Percentiles rank a stretch among this genome's conserved stretches.
Evolutionary conservation across 805 yeast genomes (phyloP).

Genomic region (Allodekkera sacchari): DNA sequence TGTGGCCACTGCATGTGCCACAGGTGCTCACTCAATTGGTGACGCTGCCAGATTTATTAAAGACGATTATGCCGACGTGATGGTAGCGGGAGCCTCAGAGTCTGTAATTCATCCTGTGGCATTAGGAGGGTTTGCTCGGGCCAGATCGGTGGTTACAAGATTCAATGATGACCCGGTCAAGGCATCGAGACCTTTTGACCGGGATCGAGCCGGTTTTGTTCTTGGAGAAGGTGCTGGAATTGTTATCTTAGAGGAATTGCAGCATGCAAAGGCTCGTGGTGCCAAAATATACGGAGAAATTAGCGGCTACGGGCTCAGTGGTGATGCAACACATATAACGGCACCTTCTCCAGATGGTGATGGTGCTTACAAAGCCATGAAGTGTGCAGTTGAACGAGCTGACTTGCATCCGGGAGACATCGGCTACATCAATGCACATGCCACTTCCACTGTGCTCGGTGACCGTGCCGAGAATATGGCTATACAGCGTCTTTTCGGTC

Average conservation of each 20-base stretch:
- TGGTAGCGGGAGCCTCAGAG: constrained; percentile 94
- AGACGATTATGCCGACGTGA: constrained; percentile 74
- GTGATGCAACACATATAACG: constrained; percentile 90
- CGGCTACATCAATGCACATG: constrained; percentile 90
- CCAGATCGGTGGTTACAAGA: constrained; percentile 65
- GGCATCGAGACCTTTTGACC: constrained; percentile 87
- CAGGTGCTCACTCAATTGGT: constrained; percentile 90
- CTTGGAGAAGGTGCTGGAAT: constrained; percentile 91
- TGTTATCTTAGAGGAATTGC: constrained; percentile 63
- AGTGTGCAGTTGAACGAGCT: constrained; percentile 54
- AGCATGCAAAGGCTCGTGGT: constrained; percentile 63
- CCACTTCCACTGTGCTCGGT: constrained; percentile 87
- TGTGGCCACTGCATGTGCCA: constrained; percentile 93
- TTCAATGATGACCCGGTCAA: constrained; percentile 51
- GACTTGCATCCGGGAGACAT: constrained; percentile 39
- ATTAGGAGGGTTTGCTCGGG: constrained; percentile 84
- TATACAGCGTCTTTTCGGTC: constrained; percentile 43
- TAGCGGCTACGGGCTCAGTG: constrained; percentile 81
- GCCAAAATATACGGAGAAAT: constrained; percentile 72
- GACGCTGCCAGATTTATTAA: constrained; percentile 80
- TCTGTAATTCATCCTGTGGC: constrained; percentile 80
- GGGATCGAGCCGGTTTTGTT: constrained; percentile 74
- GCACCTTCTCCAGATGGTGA: constrained; percentile 78
- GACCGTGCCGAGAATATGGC: constrained; percentile 85
- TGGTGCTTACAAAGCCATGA: constrained; percentile 83